Percentiles rank a stretch among this genome's conserved stretches.
Evolutionary conservation across 169 alveolate genomes (phyloP).

Genomic region (Cryptosporidium tyzzeri): DNA sequence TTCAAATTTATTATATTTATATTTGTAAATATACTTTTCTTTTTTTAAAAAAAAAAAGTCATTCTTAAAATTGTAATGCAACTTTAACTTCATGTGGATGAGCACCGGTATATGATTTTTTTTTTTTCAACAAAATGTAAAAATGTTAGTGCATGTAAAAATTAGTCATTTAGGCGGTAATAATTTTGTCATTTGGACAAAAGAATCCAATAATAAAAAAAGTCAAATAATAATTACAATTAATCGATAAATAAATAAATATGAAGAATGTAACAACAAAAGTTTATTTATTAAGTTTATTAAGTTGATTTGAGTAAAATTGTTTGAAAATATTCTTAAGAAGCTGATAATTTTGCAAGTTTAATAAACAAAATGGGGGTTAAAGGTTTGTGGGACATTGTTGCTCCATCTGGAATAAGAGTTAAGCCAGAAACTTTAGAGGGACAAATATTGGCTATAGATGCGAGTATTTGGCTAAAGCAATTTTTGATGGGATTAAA

Average conservation of each 20-base stretch:
- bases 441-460: slow-evolving; percentile 89
- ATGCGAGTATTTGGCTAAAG: slow-evolving; percentile 89
- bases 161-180: background rate
- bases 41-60: too few species aligned
- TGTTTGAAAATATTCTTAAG: background rate
- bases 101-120: background rate
- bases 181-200: background rate
- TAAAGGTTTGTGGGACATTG: slow-evolving; percentile 88
- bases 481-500: slow-evolving; percentile 81
- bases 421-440: slow-evolving; percentile 84
- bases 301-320: background rate
- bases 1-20: background rate
- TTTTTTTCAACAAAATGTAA: background rate
- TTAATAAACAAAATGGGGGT: slow-evolving; percentile 83
- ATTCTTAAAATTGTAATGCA: too few species aligned
- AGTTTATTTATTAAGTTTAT: too few species aligned
- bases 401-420: slow-evolving; percentile 89
- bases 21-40: too few species aligned
- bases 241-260: background rate
- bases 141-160: background rate
- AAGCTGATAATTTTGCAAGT: background rate
- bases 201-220: background rate
- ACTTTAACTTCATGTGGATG: slow-evolving; percentile 1
- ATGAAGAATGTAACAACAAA: background rate
- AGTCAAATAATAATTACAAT: background rate